phyloP scores from a whole-genome alignment of 208 protist species.

The Acanthamoeba triangularis region DNA sequence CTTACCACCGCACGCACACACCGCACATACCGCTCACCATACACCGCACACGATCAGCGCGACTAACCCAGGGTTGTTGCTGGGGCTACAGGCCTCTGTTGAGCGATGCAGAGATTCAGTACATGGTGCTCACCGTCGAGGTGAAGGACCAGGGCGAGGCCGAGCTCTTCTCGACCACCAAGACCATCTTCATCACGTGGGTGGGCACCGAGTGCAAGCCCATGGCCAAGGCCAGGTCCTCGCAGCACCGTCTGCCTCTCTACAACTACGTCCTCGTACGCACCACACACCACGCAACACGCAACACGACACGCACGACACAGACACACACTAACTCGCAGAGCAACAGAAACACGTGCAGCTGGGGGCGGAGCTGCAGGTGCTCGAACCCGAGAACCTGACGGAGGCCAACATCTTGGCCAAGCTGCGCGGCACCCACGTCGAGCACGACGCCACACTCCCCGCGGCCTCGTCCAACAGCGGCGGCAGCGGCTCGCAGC shows the following conservation, averaged over 20 bases:
- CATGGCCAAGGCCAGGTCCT: conserved; percentile 65
- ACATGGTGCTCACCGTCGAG: conserved; percentile 15
- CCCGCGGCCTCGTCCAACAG: not conserved
- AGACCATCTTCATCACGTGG: conserved; percentile 77
- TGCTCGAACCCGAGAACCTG: conserved; percentile 65
- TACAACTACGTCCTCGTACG: conserved; percentile 66
- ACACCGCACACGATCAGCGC: too few species aligned
- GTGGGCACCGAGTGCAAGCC: conserved; percentile 70
- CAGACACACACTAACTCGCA: not conserved
- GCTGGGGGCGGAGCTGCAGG: conserved; percentile 65
- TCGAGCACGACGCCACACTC: conserved; percentile 29
- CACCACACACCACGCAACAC: not conserved
- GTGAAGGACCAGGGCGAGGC: conserved; percentile 51
- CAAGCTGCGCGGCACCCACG: conserved; percentile 68
- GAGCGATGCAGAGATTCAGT: conserved; percentile 26
- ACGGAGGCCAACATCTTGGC: conserved; percentile 64
- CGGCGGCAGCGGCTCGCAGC: not conserved
- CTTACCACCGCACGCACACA: not conserved
- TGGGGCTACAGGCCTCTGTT: not conserved
- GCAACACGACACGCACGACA: not conserved
- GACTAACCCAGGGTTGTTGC: not conserved
- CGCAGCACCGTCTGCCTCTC: conserved; percentile 45
- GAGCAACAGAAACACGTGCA: conserved; percentile 57
- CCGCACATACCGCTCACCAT: not conserved
- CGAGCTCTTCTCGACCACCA: conserved; percentile 29